Evolutionary conservation across 2,329 filamentous ascomycete genomes (phyloP).

Genomic region (Cladosporium sp.): DNA sequence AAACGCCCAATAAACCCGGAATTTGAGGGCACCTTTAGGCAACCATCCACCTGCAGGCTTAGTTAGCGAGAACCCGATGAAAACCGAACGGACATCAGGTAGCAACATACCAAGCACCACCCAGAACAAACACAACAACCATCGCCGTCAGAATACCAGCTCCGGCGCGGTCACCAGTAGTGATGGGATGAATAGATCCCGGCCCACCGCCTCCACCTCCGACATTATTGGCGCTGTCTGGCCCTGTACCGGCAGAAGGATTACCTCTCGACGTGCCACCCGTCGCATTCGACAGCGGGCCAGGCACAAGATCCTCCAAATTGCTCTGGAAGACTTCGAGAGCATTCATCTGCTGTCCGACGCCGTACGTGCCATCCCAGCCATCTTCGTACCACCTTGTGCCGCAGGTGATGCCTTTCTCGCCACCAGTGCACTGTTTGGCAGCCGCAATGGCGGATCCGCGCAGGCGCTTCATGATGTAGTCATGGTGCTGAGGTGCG

Average conservation of each 20-base stretch:
- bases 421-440: constrained; percentile 48
- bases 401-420: constrained; percentile 43
- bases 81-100: background rate
- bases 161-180: constrained; percentile 62
- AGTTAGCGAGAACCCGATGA: background rate
- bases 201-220: constrained; percentile 30
- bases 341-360: constrained; percentile 56
- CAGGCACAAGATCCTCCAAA: constrained; percentile 34
- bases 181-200: constrained; percentile 40
- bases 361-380: constrained; percentile 47
- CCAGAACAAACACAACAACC: constrained; percentile 9
- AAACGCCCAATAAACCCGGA: too few species aligned
- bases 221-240: constrained; percentile 28
- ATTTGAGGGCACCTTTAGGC: background rate
- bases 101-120: constrained; percentile 13
- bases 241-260: constrained; percentile 36
- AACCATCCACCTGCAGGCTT: constrained; percentile 9
- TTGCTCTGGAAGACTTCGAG: constrained; percentile 49
- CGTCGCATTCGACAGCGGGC: constrained; percentile 45
- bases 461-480: constrained; percentile 50
- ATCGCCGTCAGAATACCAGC: constrained; percentile 43
- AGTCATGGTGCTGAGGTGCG: constrained; percentile 51
- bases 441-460: constrained; percentile 54
- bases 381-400: constrained; percentile 38
- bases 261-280: constrained; percentile 52